Percentiles rank a stretch among this genome's conserved stretches.
Evolutionary conservation across 768 basidiomycete genomes (phyloP).

Genomic region (Suillus lakei): DNA sequence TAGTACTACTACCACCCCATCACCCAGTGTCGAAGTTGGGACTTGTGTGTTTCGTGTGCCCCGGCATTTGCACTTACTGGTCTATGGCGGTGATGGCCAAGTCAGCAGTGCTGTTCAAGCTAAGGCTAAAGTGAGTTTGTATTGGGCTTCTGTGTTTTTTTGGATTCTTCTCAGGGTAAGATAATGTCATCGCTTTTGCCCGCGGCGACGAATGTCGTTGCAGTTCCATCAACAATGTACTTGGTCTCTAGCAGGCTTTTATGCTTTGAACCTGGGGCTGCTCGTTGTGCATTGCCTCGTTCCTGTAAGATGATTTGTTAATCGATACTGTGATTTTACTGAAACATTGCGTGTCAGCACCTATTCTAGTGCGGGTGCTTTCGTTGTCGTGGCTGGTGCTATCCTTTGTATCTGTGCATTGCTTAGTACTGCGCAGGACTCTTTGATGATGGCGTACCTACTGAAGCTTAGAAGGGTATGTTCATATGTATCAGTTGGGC

Average conservation of each 20-base stretch:
- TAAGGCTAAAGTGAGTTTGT: slow-evolving; percentile 71
- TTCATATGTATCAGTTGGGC: slow-evolving; percentile 79
- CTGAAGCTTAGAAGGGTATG: slow-evolving; percentile 70
- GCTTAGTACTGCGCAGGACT: slow-evolving; percentile 81
- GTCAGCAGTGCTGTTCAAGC: slow-evolving; percentile 66
- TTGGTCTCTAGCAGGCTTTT: slow-evolving; percentile 71
- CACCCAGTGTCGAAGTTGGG: too few species aligned
- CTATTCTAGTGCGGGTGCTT: slow-evolving; percentile 58
- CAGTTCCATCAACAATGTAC: slow-evolving; percentile 73
- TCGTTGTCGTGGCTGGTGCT: slow-evolving; percentile 69
- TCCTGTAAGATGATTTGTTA: slow-evolving; percentile 54
- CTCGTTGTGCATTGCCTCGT: slow-evolving; percentile 70
- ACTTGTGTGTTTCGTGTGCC: too few species aligned
- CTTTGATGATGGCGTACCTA: slow-evolving; percentile 80
- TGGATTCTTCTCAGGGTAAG: slow-evolving; percentile 74
- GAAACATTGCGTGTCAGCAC: slow-evolving; percentile 43
- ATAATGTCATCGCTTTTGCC: not conserved
- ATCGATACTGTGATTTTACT: not conserved
- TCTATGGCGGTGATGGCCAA: slow-evolving; percentile 83
- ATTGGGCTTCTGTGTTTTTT: slow-evolving; percentile 63
- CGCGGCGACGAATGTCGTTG: not conserved
- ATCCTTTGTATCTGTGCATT: slow-evolving; percentile 71
- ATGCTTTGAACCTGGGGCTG: slow-evolving; percentile 73
- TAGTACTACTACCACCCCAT: too few species aligned
- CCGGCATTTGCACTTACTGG: too few species aligned